A percentile compares a stretch with the other conserved stretches of the same genome.
Conservation (phyloP, 331 rosid genomes). For the Pyracantha coccinea region DNA sequence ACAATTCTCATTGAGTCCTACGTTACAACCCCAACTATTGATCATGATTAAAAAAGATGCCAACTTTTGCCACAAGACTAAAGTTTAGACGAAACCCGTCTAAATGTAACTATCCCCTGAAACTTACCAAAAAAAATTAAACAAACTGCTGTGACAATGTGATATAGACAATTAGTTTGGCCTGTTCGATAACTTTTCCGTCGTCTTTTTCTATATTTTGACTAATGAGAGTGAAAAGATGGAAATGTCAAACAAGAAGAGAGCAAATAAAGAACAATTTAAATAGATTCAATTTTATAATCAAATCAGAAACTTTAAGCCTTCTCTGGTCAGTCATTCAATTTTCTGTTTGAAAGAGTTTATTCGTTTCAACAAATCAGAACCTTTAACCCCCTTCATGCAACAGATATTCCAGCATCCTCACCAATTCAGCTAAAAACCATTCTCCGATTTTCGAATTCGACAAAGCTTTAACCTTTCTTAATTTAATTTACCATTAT, state of each 20-base stretch:
- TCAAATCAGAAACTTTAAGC: too few species aligned
- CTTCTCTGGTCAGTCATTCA: background rate
- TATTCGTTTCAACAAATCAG: background rate
- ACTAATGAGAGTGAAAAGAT: background rate
- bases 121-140: too few species aligned
- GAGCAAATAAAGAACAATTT: background rate
- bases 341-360: background rate
- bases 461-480: background rate
- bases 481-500: background rate
- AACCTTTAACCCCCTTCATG: background rate
- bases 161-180: background rate
- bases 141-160: background rate
- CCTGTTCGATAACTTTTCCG: background rate
- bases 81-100: background rate
- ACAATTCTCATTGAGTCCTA: background rate
- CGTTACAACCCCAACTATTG: too few species aligned
- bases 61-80: background rate
- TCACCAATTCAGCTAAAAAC: background rate
- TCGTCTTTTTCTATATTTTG: background rate
- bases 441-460: background rate
- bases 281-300: too few species aligned
- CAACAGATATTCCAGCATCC: background rate
- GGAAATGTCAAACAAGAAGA: background rate
- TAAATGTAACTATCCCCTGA: background rate
- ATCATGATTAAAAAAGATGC: too few species aligned